phyloP scores from a whole-genome alignment of 352 stramenopile genomes.

The Phytophthora hibernalis region DNA sequence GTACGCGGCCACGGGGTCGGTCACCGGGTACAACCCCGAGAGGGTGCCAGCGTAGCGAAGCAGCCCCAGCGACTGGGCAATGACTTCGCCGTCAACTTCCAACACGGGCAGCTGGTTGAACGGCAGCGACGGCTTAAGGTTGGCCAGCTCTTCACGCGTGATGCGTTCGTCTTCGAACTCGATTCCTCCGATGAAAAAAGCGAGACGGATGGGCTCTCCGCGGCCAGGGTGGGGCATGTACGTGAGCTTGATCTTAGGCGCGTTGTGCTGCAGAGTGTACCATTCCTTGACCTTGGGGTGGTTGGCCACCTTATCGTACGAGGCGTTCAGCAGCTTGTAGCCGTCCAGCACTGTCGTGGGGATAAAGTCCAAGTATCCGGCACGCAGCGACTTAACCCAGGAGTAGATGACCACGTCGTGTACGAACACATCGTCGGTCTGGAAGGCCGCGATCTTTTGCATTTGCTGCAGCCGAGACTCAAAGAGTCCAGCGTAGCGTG shows the following conservation, averaged over 20 bases:
- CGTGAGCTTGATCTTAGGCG: conserved; percentile 53
- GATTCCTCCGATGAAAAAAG: conserved; percentile 55
- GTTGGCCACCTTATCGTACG: conserved; percentile 38
- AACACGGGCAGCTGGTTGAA: conserved; percentile 60
- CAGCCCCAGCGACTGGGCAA: conserved; percentile 65
- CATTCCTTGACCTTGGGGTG: conserved; percentile 50
- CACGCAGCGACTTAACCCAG: conserved; percentile 40
- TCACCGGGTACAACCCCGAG: conserved; percentile 53
- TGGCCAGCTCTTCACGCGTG: conserved; percentile 41
- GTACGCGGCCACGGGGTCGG: conserved; percentile 44
- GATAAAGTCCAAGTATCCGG: conserved; percentile 49
- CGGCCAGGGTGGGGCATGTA: conserved; percentile 59
- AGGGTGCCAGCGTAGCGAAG: conserved; percentile 73
- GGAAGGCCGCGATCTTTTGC: conserved; percentile 45
- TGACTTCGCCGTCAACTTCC: conserved; percentile 51
- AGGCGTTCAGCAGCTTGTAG: conserved; percentile 41
- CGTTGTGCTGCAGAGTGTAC: conserved; percentile 42
- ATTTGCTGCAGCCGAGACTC: conserved; percentile 47
- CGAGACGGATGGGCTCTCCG: conserved; percentile 61
- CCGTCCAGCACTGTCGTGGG: conserved; percentile 39
- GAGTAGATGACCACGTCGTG: conserved; percentile 49
- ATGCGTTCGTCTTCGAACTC: conserved; percentile 65
- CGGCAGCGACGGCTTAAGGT: conserved; percentile 49
- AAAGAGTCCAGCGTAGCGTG: conserved; percentile 38
- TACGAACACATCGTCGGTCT: conserved; percentile 40